phyloP scores from a whole-genome alignment of 352 stramenopile genomes.

The Phytophthora pistaciae region DNA sequence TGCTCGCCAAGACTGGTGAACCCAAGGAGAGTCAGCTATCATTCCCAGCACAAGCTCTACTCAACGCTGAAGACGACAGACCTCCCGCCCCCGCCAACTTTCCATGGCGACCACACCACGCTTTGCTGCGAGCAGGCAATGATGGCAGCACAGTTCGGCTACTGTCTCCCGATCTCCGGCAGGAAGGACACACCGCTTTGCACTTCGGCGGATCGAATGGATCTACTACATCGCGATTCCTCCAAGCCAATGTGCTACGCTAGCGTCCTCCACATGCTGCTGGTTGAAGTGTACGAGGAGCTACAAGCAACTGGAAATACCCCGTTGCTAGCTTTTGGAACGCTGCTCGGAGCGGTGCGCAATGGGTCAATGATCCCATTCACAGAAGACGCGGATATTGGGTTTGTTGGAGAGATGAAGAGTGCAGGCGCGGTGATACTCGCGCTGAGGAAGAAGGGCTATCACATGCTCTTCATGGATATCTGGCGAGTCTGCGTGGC shows the following conservation, averaged over 20 bases:
- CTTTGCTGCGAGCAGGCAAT: conserved; percentile 23
- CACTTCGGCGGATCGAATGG: conserved; percentile 46
- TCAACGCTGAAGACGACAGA: conserved; percentile 2
- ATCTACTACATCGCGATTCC: conserved; percentile 36
- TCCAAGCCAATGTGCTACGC: conserved; percentile 46
- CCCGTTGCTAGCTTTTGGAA: conserved; percentile 49
- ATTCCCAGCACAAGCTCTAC: conserved; percentile 17
- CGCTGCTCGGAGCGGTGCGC: conserved; percentile 57
- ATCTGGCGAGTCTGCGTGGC: conserved; percentile 50
- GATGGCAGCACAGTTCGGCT: conserved; percentile 17
- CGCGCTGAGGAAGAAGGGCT: conserved; percentile 41
- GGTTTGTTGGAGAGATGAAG: conserved; percentile 30
- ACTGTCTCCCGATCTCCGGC: conserved; percentile 58
- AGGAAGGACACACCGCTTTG: conserved; percentile 54
- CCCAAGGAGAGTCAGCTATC: conserved; percentile 6
- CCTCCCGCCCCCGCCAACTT: conserved; percentile 14
- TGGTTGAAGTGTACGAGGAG: conserved; percentile 26
- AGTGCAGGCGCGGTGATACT: conserved; percentile 14
- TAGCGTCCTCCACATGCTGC: conserved; percentile 53
- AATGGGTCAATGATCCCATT: conserved; percentile 12
- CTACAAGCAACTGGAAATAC: conserved; percentile 16
- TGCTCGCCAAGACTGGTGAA: too few relatives aligned
- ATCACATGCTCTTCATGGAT: conserved; percentile 48
- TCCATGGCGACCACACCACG: conserved; percentile 20
- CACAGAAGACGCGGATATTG: conserved; percentile 54